Evolutionary conservation across 345 rosid genomes (phyloP).

Genomic region (Arabis alpina): DNA sequence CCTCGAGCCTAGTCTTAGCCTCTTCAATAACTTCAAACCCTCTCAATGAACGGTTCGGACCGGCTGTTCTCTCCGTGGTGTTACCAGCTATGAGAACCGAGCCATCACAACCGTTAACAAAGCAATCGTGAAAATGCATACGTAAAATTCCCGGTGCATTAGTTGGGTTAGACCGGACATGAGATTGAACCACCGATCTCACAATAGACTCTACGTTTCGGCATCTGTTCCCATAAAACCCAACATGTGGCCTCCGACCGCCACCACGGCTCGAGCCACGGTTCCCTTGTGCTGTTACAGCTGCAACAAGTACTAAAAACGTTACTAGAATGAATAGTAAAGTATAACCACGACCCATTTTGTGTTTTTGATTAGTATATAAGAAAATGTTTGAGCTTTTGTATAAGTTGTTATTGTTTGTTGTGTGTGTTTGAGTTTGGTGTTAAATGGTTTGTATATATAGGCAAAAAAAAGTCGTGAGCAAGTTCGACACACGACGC

Average conservation of each 20-base stretch:
- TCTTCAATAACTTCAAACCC: slow-evolving; percentile 51
- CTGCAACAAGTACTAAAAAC: slow-evolving; percentile 16
- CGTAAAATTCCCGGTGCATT: slow-evolving; percentile 49
- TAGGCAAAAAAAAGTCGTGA: slow-evolving; percentile 27
- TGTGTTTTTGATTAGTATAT: slow-evolving; percentile 7
- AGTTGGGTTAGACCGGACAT: slow-evolving; percentile 36
- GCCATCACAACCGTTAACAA: slow-evolving; percentile 51
- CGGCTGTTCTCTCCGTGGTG: slow-evolving; percentile 42
- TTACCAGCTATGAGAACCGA: slow-evolving; percentile 44
- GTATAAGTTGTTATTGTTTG: slow-evolving; percentile 18
- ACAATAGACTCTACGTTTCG: slow-evolving; percentile 40
- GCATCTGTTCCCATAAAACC: slow-evolving; percentile 36
- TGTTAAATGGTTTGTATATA: slow-evolving; percentile 28
- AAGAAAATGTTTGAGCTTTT: slow-evolving; percentile 19
- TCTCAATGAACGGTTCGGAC: slow-evolving; percentile 41
- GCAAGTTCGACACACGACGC: slow-evolving; percentile 35
- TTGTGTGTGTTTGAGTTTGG: slow-evolving; percentile 39
- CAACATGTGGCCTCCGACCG: slow-evolving; percentile 28
- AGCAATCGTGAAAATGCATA: slow-evolving; percentile 51
- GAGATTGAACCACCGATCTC: slow-evolving; percentile 38
- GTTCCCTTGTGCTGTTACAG: slow-evolving; percentile 30
- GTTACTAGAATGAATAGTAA: slow-evolving; percentile 22
- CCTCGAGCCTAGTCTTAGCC: slow-evolving; percentile 47
- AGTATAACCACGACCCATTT: slow-evolving; percentile 32
- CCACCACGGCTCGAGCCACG: slow-evolving; percentile 25